These are phyloP conservation scores for Volvox carteri DNA, from an alignment of 163 green algal genomes.

Conservation along the genomic window DNA sequence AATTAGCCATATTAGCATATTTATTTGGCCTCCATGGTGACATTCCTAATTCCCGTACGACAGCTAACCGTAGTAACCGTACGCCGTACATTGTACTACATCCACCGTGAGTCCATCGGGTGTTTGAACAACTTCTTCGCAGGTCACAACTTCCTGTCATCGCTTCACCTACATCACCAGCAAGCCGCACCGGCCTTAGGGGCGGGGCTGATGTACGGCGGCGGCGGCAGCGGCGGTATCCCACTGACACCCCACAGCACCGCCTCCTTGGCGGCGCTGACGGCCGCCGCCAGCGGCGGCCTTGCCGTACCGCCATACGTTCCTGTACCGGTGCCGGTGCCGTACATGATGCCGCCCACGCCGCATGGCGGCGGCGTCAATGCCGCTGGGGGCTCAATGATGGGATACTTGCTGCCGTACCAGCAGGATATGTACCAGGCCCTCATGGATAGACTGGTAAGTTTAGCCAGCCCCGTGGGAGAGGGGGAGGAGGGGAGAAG, in stretches of 20 bases:
- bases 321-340: conserved; percentile 38
- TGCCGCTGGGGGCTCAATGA: neutral
- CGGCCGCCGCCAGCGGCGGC: neutral
- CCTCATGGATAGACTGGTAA: conserved; percentile 34
- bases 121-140: too few relatives aligned
- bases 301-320: conserved; percentile 19
- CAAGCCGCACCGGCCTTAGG: too few relatives aligned
- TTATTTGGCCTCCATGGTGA: too few relatives aligned
- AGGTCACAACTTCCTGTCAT: conserved; percentile 19
- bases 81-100: too few relatives aligned
- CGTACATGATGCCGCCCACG: conserved; percentile 30
- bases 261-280: conserved; percentile 24
- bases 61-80: too few relatives aligned
- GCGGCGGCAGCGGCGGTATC: neutral
- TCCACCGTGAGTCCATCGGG: too few relatives aligned
- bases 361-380: neutral
- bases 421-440: conserved; percentile 58
- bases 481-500: neutral
- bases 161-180: neutral
- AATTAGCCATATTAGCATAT: too few relatives aligned
- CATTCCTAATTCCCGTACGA: too few relatives aligned
- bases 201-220: too few relatives aligned
- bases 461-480: neutral
- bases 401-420: conserved; percentile 56
- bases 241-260: neutral